These are phyloP conservation scores for Tetrapisispora taiwanensis DNA, from an alignment of 805 yeast genomes.

Conservation along the genomic window DNA sequence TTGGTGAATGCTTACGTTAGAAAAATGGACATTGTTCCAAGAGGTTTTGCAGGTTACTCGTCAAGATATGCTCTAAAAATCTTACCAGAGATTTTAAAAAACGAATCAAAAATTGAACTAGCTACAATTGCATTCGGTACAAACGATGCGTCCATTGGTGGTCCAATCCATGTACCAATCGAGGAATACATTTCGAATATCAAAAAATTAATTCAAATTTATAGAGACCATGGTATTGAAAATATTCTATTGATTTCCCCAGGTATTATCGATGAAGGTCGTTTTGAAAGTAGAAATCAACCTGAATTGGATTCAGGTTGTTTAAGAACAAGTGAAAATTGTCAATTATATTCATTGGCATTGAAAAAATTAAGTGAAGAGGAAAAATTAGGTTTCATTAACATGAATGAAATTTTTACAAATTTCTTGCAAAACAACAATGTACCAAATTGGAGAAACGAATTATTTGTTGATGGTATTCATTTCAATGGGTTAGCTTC, in stretches of 20 bases:
- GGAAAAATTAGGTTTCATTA: conserved; percentile 46
- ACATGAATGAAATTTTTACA: conserved; percentile 39
- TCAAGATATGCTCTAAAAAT: conserved; percentile 48
- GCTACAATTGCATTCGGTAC: conserved; percentile 70
- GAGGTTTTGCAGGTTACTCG: conserved; percentile 76
- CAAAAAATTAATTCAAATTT: conserved; percentile 32
- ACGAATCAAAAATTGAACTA: conserved; percentile 36
- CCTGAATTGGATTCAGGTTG: conserved; percentile 32
- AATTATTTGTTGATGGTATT: conserved; percentile 43
- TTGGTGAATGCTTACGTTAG: conserved; percentile 44
- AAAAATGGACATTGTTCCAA: conserved; percentile 52
- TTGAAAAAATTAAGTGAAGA: conserved; percentile 36
- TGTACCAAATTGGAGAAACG: conserved; percentile 30
- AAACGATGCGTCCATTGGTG: conserved; percentile 52
- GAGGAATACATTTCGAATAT: conserved; percentile 42
- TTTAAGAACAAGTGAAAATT: conserved; percentile 37
- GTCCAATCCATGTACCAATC: conserved; percentile 43
- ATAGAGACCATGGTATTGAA: conserved; percentile 35
- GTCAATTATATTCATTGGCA: conserved; percentile 42
- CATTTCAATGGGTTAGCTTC: conserved; percentile 52
- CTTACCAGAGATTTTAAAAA: conserved; percentile 39
- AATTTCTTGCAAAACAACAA: conserved; percentile 15
- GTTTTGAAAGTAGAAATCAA: conserved; percentile 30
- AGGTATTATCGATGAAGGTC: conserved; percentile 38
- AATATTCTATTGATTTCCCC: conserved; percentile 54